These are phyloP conservation scores for Penicillium macrosclerotiorum DNA, from an alignment of 495 filamentous ascomycete species.

Conservation along the genomic window DNA sequence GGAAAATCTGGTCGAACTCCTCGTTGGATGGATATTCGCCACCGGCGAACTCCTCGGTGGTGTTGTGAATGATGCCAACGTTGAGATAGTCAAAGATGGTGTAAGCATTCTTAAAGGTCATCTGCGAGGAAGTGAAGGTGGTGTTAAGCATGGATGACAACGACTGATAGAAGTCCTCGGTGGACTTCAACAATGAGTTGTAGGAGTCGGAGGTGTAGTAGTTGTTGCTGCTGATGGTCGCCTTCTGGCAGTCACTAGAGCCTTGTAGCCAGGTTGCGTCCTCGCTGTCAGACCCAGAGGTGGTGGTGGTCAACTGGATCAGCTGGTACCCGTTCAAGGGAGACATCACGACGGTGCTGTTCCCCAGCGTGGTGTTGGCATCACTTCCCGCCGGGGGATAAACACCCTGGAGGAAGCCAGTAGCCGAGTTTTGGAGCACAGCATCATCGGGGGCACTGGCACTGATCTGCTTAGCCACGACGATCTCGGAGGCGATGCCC, in stretches of 20 bases:
- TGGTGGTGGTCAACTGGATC: slow-evolving; percentile 48
- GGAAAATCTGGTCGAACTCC: slow-evolving; percentile 36
- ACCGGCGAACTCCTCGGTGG: slow-evolving; percentile 32
- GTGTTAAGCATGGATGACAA: slow-evolving; percentile 60
- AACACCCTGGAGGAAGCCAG: slow-evolving; percentile 60
- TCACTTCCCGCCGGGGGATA: slow-evolving; percentile 56
- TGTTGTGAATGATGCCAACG: slow-evolving; percentile 54
- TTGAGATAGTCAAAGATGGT: slow-evolving; percentile 58
- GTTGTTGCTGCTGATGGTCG: slow-evolving; percentile 64
- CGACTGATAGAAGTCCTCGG: slow-evolving; percentile 61
- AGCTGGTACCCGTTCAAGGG: slow-evolving; percentile 62
- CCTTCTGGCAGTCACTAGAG: slow-evolving; percentile 57
- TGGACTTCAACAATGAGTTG: slow-evolving; percentile 47
- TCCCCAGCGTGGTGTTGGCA: slow-evolving; percentile 41
- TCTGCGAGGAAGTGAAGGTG: slow-evolving; percentile 50
- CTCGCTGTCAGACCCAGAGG: slow-evolving; percentile 49
- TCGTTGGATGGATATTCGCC: slow-evolving; percentile 31
- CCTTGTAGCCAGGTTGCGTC: slow-evolving; percentile 58
- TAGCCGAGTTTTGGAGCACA: slow-evolving; percentile 59
- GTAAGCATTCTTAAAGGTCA: slow-evolving; percentile 72
- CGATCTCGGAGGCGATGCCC: slow-evolving; percentile 54
- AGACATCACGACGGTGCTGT: slow-evolving; percentile 51
- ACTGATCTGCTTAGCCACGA: slow-evolving; percentile 57
- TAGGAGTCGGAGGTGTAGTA: slow-evolving; percentile 67
- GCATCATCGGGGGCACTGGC: slow-evolving; percentile 56